Conservation (phyloP, 2,329 filamentous ascomycete species). For the Cladophialophora chaetospira region DNA sequence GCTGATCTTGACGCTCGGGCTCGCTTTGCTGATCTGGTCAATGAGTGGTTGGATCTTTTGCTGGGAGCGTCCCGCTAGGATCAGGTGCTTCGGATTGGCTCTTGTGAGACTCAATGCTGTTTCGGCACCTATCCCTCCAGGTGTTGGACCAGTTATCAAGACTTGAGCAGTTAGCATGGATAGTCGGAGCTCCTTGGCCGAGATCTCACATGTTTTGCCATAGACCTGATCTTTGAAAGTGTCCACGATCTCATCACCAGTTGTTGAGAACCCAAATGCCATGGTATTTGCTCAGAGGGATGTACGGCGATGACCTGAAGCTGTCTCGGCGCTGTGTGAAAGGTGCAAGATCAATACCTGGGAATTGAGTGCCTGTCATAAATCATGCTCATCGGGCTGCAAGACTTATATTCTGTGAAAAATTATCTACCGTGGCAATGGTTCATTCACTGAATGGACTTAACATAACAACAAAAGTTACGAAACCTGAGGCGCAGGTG, state of each 20-base stretch:
- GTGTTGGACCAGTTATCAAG: constrained; percentile 34
- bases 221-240: constrained; percentile 37
- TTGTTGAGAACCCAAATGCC: constrained; percentile 36
- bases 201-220: constrained; percentile 36
- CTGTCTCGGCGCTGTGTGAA: background rate
- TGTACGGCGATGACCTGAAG: background rate
- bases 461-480: background rate
- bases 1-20: constrained; percentile 18
- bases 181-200: background rate
- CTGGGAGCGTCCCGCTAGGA: constrained; percentile 35
- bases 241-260: constrained; percentile 37
- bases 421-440: background rate
- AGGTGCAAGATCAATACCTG: background rate
- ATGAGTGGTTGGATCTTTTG: constrained; percentile 35
- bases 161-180: constrained; percentile 26
- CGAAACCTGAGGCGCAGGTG: background rate
- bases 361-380: background rate
- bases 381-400: too few species aligned
- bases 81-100: constrained; percentile 34
- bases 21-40: constrained; percentile 25
- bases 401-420: background rate
- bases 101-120: constrained; percentile 36
- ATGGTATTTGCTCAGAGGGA: constrained; percentile 12
- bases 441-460: too few species aligned
- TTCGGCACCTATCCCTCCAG: constrained; percentile 34